Conservation (phyloP, 75 land plant genomes). For the Sequoia sempervirens region DNA sequence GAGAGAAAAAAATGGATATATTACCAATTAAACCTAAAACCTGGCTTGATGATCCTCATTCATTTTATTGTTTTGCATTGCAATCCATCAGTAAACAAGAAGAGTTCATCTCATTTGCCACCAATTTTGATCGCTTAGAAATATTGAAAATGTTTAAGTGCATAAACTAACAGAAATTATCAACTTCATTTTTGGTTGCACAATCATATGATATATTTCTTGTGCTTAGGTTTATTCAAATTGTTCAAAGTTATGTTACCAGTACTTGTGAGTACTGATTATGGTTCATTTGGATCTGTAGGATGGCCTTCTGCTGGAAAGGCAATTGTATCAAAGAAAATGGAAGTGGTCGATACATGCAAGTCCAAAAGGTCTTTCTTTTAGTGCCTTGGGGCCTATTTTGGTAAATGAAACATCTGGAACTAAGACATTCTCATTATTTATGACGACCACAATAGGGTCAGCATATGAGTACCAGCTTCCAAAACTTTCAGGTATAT, state of each 20-base stretch:
- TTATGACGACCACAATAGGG: constrained; percentile 52
- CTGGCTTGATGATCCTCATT: background rate
- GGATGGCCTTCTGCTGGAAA: constrained; percentile 62
- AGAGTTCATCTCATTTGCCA: background rate
- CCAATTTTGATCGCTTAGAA: background rate
- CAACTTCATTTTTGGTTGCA: background rate
- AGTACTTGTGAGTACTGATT: background rate
- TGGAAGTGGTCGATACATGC: constrained; percentile 79
- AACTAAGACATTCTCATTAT: constrained; percentile 36
- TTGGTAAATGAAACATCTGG: constrained; percentile 18
- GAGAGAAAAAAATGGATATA: background rate
- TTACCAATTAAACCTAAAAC: background rate
- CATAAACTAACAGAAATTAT: background rate
- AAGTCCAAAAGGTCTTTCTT: constrained; percentile 33
- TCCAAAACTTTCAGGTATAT: constrained; percentile 37
- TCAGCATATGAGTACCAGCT: constrained; percentile 53
- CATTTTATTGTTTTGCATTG: background rate
- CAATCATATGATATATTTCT: background rate
- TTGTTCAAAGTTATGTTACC: background rate
- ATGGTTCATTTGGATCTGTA: constrained; percentile 18
- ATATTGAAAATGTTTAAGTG: background rate
- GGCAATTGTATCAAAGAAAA: constrained; percentile 60
- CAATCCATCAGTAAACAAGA: background rate
- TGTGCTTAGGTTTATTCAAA: background rate
- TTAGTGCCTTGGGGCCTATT: constrained; percentile 48